Conservation (phyloP, 2,329 filamentous ascomycete genomes). For the Fonsecaea erecta region DNA sequence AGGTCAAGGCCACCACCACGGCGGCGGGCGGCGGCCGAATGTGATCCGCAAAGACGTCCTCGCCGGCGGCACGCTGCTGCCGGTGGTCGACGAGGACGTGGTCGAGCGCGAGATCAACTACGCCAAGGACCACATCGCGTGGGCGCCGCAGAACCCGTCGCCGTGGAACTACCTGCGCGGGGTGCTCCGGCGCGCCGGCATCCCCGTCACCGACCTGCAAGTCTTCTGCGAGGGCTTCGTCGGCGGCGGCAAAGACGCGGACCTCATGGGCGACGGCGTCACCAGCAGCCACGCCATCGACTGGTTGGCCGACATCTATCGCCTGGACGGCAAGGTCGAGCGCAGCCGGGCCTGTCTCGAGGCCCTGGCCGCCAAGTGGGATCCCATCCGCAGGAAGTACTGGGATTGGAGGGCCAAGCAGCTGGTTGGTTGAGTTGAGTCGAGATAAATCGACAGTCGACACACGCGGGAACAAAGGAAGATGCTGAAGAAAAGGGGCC, state of each 20-base stretch:
- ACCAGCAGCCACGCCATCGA: constrained; percentile 64
- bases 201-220: constrained; percentile 56
- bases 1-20: no score
- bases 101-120: constrained; percentile 77
- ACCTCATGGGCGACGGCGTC: constrained; percentile 45
- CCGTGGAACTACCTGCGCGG: constrained; percentile 91
- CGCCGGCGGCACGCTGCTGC: constrained; percentile 25
- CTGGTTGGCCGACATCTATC: constrained; percentile 54
- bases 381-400: constrained; percentile 87
- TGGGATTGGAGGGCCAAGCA: constrained; percentile 72
- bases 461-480: no score
- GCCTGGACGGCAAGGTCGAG: constrained; percentile 47
- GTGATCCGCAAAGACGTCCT: constrained; percentile 29
- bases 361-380: constrained; percentile 81
- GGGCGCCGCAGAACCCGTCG: constrained; percentile 91
- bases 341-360: constrained; percentile 72
- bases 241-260: constrained; percentile 22
- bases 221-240: constrained; percentile 60
- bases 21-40: no score
- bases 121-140: constrained; percentile 71
- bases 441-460: no score
- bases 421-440: constrained; percentile 9
- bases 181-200: constrained; percentile 69
- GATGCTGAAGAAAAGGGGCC: neutral
- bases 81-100: constrained; percentile 63